phyloP scores from a whole-genome alignment of 1,284 basidiomycete genomes.

The Nidula niveotomentosa region DNA sequence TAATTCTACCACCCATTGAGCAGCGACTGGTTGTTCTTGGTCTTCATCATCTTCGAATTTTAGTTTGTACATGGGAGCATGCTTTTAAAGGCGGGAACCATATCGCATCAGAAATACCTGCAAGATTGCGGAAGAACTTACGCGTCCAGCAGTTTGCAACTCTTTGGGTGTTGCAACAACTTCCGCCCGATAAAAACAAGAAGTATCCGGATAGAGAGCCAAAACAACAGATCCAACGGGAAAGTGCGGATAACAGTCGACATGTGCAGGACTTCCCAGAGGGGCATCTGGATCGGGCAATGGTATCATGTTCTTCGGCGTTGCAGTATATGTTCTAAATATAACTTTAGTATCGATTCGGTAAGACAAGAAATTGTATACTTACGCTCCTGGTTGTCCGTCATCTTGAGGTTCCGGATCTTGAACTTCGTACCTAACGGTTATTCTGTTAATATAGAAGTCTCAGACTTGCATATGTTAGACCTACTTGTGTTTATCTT shows the following conservation, averaged over 20 bases:
- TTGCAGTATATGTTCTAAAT: constrained; percentile 66
- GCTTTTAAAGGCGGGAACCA: constrained; percentile 28
- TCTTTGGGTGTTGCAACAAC: constrained; percentile 69
- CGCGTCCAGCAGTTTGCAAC: constrained; percentile 44
- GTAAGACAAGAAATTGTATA: constrained; percentile 4
- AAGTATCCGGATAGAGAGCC: constrained; percentile 83
- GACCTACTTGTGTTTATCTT: constrained; percentile 64
- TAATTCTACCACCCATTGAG: constrained; percentile 78
- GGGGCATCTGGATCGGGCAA: constrained; percentile 69
- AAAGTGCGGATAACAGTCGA: constrained; percentile 71
- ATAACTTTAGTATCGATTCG: neutral
- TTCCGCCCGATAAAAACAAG: constrained; percentile 83
- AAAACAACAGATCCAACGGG: constrained; percentile 70
- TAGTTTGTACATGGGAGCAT: constrained; percentile 62
- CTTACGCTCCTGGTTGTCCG: constrained; percentile 68
- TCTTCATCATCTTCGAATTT: constrained; percentile 85
- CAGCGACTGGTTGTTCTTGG: constrained; percentile 69
- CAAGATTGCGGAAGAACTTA: constrained; percentile 28
- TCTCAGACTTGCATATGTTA: too few relatives aligned
- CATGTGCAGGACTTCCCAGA: constrained; percentile 57
- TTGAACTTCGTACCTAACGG: constrained; percentile 73
- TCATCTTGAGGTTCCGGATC: constrained; percentile 80
- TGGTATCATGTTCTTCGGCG: constrained; percentile 68
- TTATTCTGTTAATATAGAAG: neutral
- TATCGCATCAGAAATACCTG: constrained; percentile 4